phyloP scores from a whole-genome alignment of 257 asterid genomes.

The Scutellaria minor region DNA sequence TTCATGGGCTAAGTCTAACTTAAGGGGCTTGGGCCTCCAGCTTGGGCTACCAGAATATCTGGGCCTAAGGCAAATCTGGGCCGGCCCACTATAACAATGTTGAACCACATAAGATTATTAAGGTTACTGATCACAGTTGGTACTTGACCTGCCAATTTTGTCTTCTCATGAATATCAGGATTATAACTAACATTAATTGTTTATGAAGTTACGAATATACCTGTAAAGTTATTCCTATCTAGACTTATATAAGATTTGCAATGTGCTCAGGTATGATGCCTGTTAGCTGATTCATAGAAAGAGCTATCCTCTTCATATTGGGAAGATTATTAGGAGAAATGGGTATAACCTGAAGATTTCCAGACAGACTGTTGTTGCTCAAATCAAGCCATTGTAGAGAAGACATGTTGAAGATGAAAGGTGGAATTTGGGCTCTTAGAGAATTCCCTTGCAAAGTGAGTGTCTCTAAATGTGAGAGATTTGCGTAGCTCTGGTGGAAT shows the following conservation, averaged over 20 bases:
- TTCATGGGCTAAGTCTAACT: no score
- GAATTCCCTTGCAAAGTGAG: slow-evolving; percentile 32
- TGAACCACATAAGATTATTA: slow-evolving; percentile 30
- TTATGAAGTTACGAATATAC: slow-evolving; percentile 17
- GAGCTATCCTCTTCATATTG: slow-evolving; percentile 37
- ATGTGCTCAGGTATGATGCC: slow-evolving; percentile 45
- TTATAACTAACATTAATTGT: no score
- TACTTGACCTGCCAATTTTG: slow-evolving; percentile 42
- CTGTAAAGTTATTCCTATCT: slow-evolving; percentile 41
- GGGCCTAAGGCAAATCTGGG: no score
- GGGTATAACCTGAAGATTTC: slow-evolving; percentile 40
- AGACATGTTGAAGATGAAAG: slow-evolving; percentile 45
- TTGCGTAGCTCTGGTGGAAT: slow-evolving; percentile 52
- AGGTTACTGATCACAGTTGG: slow-evolving; percentile 53
- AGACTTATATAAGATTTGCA: slow-evolving; percentile 42
- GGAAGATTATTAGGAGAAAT: slow-evolving; percentile 38
- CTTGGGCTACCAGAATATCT: no score
- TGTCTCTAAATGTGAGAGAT: slow-evolving; percentile 43
- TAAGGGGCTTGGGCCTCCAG: no score
- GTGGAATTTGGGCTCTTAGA: slow-evolving; percentile 37
- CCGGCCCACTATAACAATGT: no score
- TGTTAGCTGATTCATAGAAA: slow-evolving; percentile 41
- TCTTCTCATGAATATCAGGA: no score
- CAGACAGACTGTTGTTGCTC: slow-evolving; percentile 50
- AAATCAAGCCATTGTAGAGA: slow-evolving; percentile 31